These are phyloP conservation scores for Cucurbita argyrosperma DNA, from an alignment of 306 rosid genomes.

Conservation along the genomic window DNA sequence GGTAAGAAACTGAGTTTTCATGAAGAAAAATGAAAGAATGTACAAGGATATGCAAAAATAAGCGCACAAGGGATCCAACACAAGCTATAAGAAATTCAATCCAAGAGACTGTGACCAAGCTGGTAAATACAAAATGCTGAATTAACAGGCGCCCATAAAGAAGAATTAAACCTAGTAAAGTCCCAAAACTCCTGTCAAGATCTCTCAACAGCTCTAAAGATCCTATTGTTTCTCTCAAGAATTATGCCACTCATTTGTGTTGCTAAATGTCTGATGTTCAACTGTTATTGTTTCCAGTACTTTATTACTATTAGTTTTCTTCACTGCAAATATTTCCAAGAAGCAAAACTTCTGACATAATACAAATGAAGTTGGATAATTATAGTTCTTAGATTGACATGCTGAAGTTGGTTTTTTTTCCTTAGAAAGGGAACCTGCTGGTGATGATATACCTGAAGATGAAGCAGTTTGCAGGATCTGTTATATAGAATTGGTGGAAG, in stretches of 20 bases:
- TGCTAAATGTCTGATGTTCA: not conserved
- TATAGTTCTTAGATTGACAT: not conserved
- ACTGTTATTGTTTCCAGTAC: not conserved
- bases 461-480: conserved; percentile 95
- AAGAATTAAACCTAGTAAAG: no score
- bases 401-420: not conserved
- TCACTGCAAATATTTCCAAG: not conserved
- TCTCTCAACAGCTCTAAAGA: no score
- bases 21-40: no score
- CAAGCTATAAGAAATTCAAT: no score
- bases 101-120: no score
- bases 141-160: no score
- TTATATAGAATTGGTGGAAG: conserved; percentile 65
- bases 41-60: no score
- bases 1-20: no score
- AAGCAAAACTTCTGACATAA: not conserved
- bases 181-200: no score
- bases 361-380: not conserved
- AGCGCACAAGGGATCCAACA: no score
- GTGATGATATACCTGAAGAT: conserved; percentile 88
- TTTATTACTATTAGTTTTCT: not conserved
- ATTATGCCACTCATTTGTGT: not conserved
- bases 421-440: conserved; percentile 44
- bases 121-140: no score
- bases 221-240: no score